A percentile compares a stretch with the other conserved stretches of the same genome.
phyloP scores from a whole-genome alignment of 2,329 filamentous ascomycete genomes.

The Xylariaceae sp. region DNA sequence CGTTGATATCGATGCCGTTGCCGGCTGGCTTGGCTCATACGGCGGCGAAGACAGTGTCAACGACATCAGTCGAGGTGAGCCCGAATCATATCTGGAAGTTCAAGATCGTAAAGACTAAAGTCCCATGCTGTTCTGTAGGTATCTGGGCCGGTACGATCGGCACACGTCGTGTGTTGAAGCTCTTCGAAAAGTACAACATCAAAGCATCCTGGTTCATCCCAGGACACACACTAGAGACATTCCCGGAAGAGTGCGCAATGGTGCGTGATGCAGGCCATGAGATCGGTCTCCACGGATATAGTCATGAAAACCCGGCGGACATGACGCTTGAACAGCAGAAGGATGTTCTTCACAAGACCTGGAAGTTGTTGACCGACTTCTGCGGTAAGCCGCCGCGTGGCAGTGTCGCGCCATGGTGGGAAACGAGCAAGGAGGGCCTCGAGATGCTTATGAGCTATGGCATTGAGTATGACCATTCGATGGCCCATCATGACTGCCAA shows the following conservation, averaged over 20 bases:
- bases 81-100: neutral
- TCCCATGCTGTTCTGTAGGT: neutral
- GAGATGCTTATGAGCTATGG: conserved; percentile 61
- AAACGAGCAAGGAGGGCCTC: conserved; percentile 62
- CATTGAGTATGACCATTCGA: conserved; percentile 64
- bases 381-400: conserved; percentile 67
- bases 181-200: conserved; percentile 47
- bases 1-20: conserved; percentile 71
- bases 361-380: conserved; percentile 64
- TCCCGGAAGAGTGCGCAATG: conserved; percentile 54
- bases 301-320: conserved; percentile 65
- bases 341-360: conserved; percentile 70
- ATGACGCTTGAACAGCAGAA: conserved; percentile 72
- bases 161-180: conserved; percentile 59
- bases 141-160: conserved; percentile 63
- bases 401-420: conserved; percentile 69
- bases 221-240: conserved; percentile 59
- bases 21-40: conserved; percentile 71
- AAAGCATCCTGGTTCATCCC: conserved; percentile 43
- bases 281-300: conserved; percentile 60
- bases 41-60: conserved; percentile 66
- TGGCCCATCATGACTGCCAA: conserved; percentile 61
- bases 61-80: conserved; percentile 63
- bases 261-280: conserved; percentile 61
- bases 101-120: too few species aligned